A percentile compares a stretch with the other conserved stretches of the same genome.
These are phyloP conservation scores for Fraxinus ornus DNA, from an alignment of 305 asterid species.

Conservation along the genomic window DNA sequence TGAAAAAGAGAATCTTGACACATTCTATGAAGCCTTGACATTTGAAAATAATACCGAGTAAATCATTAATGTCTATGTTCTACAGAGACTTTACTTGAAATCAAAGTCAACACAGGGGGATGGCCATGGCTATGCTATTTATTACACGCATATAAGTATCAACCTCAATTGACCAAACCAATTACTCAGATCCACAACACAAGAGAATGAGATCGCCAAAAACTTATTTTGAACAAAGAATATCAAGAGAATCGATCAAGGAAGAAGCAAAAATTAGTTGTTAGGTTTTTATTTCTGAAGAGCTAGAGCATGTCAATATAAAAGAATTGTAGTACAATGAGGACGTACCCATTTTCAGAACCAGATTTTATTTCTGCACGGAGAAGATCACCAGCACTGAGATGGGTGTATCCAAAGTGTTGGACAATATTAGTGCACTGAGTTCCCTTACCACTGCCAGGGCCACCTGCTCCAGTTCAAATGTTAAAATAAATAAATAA, in stretches of 20 bases:
- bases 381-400: slow-evolving; percentile 93
- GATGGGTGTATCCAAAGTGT: slow-evolving; percentile 85
- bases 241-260: slow-evolving; percentile 10
- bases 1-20: background rate
- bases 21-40: background rate
- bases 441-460: slow-evolving; percentile 99
- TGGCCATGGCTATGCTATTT: background rate
- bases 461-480: slow-evolving; percentile 68
- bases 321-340: background rate
- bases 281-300: background rate
- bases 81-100: background rate
- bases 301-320: background rate
- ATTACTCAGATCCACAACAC: background rate
- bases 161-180: background rate
- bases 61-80: background rate
- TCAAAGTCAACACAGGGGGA: background rate
- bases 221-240: background rate
- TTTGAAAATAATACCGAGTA: background rate
- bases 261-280: slow-evolving; percentile 8
- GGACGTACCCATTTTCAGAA: slow-evolving; percentile 79
- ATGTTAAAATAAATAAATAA: background rate
- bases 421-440: slow-evolving; percentile 83
- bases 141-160: background rate
- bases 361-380: slow-evolving; percentile 89
- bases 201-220: background rate